Conservation (phyloP, 345 rosid species). For the Cardamine chenopodiifolia region DNA sequence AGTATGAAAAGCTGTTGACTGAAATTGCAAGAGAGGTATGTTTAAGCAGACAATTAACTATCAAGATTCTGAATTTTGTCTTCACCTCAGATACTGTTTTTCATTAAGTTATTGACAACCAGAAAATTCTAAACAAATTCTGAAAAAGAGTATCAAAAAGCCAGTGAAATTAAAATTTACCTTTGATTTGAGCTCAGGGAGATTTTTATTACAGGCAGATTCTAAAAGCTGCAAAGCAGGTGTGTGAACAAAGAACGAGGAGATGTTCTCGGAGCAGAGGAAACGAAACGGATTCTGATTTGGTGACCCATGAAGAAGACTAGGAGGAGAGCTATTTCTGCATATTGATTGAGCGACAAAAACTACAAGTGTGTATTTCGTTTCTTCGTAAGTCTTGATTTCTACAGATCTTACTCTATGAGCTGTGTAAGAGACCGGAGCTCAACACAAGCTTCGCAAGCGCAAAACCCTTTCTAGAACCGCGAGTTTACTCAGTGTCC, state of each 20-base stretch:
- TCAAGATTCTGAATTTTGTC: constrained; percentile 2
- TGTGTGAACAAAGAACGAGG: constrained; percentile 48
- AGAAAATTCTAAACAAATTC: neutral
- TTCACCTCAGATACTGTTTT: neutral
- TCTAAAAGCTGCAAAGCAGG: constrained; percentile 49
- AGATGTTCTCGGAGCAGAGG: constrained; percentile 43
- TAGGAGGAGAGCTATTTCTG: constrained; percentile 30
- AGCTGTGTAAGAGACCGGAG: constrained; percentile 50
- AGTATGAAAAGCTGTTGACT: neutral
- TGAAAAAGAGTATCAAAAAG: neutral
- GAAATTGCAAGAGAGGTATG: neutral
- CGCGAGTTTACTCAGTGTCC: too few relatives aligned
- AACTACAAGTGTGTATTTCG: constrained; percentile 29
- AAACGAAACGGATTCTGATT: constrained; percentile 45
- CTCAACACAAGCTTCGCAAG: constrained; percentile 53
- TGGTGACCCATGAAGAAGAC: constrained; percentile 8
- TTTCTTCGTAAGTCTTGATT: constrained; percentile 14
- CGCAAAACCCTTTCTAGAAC: too few relatives aligned
- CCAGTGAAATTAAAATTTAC: constrained; percentile 35
- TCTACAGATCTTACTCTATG: constrained; percentile 47
- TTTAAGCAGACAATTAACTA: neutral
- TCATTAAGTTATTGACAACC: neutral
- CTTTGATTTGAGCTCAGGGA: constrained; percentile 46
- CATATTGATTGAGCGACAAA: constrained; percentile 46
- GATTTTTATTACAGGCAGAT: constrained; percentile 25